These are phyloP conservation scores for Candida vaughaniae DNA, from an alignment of 805 yeast species.

Conservation along the genomic window DNA sequence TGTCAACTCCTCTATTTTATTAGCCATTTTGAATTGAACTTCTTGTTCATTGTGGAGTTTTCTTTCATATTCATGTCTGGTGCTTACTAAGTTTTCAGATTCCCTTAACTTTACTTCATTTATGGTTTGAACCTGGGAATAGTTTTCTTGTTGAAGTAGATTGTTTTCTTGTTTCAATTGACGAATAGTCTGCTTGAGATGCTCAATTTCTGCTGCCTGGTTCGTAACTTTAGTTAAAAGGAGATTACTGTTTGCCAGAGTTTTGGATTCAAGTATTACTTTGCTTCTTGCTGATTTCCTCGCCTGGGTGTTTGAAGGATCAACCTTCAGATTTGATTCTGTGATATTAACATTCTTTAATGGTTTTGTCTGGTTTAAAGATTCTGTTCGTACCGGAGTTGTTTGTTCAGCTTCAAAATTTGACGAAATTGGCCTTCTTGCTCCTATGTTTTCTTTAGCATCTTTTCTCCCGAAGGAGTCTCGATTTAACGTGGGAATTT, in stretches of 20 bases:
- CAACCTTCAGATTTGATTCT: background rate
- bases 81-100: background rate
- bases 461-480: background rate
- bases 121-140: conserved; percentile 4
- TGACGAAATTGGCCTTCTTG: background rate
- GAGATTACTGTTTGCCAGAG: too few species aligned
- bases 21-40: background rate
- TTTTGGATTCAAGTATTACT: too few species aligned
- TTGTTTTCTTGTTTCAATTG: conserved; percentile 12
- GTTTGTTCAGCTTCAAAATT: too few species aligned
- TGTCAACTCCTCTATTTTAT: conserved; percentile 3
- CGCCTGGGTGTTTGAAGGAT: background rate
- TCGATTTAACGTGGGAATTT: background rate
- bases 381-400: background rate
- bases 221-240: conserved; percentile 9
- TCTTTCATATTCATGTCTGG: conserved; percentile 6
- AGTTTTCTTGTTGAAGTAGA: conserved; percentile 11
- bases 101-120: conserved; percentile 4
- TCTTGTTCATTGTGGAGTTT: background rate
- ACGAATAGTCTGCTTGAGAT: conserved; percentile 9
- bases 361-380: background rate
- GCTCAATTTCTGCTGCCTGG: conserved; percentile 11
- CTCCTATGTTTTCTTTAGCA: background rate
- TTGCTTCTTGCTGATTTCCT: background rate
- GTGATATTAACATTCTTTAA: background rate